Percentiles rank a stretch among this genome's conserved stretches.
phyloP scores from a whole-genome alignment of 2,329 filamentous ascomycete species.

The Beauveria varroae region DNA sequence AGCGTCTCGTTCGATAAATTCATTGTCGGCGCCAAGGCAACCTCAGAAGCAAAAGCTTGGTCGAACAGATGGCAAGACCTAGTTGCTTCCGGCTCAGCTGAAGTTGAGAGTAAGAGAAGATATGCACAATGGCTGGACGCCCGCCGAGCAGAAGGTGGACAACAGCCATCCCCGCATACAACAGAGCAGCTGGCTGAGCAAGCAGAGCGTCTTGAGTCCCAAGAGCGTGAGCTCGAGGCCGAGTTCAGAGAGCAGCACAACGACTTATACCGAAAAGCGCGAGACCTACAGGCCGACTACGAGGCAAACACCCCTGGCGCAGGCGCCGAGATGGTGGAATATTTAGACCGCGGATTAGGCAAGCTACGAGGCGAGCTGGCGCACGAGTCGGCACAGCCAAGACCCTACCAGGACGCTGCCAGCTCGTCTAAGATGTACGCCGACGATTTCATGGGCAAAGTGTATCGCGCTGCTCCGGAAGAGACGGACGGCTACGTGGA shows the following conservation, averaged over 20 bases:
- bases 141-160: constrained; percentile 36
- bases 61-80: constrained; percentile 21
- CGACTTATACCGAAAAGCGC: constrained; percentile 37
- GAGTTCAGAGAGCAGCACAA: constrained; percentile 41
- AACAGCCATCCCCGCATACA: constrained; percentile 29
- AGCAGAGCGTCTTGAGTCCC: constrained; percentile 31
- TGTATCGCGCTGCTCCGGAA: constrained; percentile 18
- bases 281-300: constrained; percentile 25
- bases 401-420: not conserved
- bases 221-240: constrained; percentile 41
- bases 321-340: constrained; percentile 40
- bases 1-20: constrained; percentile 44
- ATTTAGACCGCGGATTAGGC: constrained; percentile 38
- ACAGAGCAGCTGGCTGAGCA: constrained; percentile 33
- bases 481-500: constrained; percentile 29
- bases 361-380: constrained; percentile 29
- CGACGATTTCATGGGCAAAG: constrained; percentile 22
- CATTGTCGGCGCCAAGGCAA: constrained; percentile 37
- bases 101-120: constrained; percentile 25
- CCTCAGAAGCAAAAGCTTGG: constrained; percentile 32
- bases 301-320: constrained; percentile 29
- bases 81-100: constrained; percentile 10
- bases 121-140: constrained; percentile 39
- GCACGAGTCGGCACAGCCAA: not conserved
- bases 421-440: constrained; percentile 24